Evolutionary conservation across 2,329 filamentous ascomycete species (phyloP).

Genomic region (Nothopassalora personata): DNA sequence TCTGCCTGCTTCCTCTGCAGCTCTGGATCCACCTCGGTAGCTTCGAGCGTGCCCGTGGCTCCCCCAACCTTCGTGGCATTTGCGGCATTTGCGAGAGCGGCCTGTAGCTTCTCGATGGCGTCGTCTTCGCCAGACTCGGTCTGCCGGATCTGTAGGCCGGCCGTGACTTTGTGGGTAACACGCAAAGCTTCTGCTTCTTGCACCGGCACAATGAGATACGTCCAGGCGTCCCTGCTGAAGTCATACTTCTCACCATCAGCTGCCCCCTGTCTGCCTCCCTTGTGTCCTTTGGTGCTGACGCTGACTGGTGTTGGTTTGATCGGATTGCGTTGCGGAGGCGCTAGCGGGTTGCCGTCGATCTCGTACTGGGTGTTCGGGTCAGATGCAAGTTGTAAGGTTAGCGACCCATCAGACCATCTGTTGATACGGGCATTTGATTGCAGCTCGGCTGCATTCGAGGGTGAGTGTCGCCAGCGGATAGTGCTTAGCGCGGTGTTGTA

Average conservation of each 20-base stretch:
- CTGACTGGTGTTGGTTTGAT: slow-evolving; percentile 46
- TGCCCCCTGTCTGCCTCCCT: slow-evolving; percentile 28
- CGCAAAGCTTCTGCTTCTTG: slow-evolving; percentile 63
- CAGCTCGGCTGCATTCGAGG: slow-evolving; percentile 58
- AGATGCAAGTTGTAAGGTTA: slow-evolving; percentile 68
- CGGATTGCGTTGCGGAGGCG: slow-evolving; percentile 52
- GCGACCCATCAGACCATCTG: slow-evolving; percentile 73
- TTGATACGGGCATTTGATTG: slow-evolving; percentile 71
- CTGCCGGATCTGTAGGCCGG: slow-evolving; percentile 64
- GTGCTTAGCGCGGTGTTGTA: slow-evolving; percentile 62
- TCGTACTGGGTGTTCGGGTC: slow-evolving; percentile 66
- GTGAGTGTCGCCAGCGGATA: slow-evolving; percentile 64
- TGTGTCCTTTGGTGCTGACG: slow-evolving; percentile 27
- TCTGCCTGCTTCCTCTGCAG: slow-evolving; percentile 69
- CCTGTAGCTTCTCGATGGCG: slow-evolving; percentile 63
- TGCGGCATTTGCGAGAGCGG: slow-evolving; percentile 60
- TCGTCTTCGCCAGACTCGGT: slow-evolving; percentile 65
- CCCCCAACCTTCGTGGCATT: slow-evolving; percentile 48
- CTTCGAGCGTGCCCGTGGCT: slow-evolving; percentile 59
- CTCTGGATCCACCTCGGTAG: slow-evolving; percentile 68
- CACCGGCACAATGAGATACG: slow-evolving; percentile 69
- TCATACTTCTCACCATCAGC: slow-evolving; percentile 52
- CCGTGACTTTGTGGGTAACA: slow-evolving; percentile 69
- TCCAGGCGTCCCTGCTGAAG: slow-evolving; percentile 65
- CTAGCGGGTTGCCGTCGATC: slow-evolving; percentile 63